Percentiles rank a stretch among this genome's conserved stretches.
Evolutionary conservation across 352 stramenopile genomes (phyloP).

Genomic region (Phytophthora megakarya): DNA sequence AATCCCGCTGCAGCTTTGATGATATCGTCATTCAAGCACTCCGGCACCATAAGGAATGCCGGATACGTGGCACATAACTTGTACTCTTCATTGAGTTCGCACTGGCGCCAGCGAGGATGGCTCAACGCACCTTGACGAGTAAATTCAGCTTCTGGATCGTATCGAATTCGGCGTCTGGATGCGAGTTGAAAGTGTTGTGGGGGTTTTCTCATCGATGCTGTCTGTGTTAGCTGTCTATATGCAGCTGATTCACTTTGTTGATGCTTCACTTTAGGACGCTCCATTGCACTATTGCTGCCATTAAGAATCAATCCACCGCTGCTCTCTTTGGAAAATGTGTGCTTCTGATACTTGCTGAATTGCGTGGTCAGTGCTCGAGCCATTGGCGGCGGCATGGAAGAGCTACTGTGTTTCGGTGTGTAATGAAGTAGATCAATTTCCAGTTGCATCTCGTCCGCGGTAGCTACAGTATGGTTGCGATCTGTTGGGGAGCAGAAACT

Average conservation of each 20-base stretch:
- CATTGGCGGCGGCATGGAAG: conserved; percentile 40
- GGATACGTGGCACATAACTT: conserved; percentile 78
- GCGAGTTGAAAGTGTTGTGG: conserved; percentile 43
- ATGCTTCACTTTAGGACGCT: conserved; percentile 43
- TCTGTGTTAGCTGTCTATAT: conserved; percentile 24
- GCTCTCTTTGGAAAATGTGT: conserved; percentile 36
- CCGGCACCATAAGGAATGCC: conserved; percentile 70
- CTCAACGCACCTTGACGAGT: conserved; percentile 59
- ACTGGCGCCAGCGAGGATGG: conserved; percentile 73
- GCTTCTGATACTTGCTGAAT: conserved; percentile 46
- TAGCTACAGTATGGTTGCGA: conserved; percentile 67
- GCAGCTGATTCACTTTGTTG: conserved; percentile 47
- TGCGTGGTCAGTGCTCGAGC: conserved; percentile 33
- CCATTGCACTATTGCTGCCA: conserved; percentile 16
- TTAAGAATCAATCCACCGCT: conserved; percentile 8
- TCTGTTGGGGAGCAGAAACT: conserved; percentile 80
- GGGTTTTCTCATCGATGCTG: conserved; percentile 35
- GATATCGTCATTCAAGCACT: conserved; percentile 65
- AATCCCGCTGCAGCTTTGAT: conserved; percentile 71
- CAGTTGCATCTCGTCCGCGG: conserved; percentile 54
- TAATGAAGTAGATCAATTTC: conserved; percentile 69
- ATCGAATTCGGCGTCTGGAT: conserved; percentile 70
- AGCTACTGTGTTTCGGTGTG: conserved; percentile 56
- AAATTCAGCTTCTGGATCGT: conserved; percentile 69
- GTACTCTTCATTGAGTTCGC: conserved; percentile 68